Base-by-base conservation (phyloP, 768 basidiomycete species). In the Rhizopogon vulgaris region DNA sequence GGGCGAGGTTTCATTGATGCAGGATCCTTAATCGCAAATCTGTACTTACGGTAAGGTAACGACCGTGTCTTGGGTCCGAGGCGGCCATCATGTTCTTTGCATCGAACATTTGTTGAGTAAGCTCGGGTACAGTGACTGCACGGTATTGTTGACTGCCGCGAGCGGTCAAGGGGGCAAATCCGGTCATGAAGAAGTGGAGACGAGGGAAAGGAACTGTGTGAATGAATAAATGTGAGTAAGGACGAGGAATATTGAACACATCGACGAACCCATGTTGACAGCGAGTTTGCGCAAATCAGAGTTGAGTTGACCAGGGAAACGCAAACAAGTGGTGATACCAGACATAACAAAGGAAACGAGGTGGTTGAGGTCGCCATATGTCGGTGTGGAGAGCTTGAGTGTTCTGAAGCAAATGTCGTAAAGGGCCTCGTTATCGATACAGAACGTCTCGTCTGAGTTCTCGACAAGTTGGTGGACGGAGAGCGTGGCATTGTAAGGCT, bases 1-100 rank as follows among this genome's bases (percentile, higher is more conserved):
- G 39, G 12, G 38, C 12, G 38, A 36, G 4, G 17, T n/a, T 3
- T 15, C 4, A 28, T 37, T 39, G 55, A 15, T 18, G 9, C 18
- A 43, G 10, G 37, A 25, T 24, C 47, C 45, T 46, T 28, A 50
- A 22, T 39, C 2, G 47, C 15, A 27, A 1, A 34, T 15, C 40
- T 11, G 38, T 34, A 62, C 80, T 48, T 61, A 87, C 95, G 38
- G 96, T 99, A 55, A 99, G 86, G 77, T 98, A 99, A 62, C 94
- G 90, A 57, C 96, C 96, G 60, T 96, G 90, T 66, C 94, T 78
- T 38, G 96, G 96, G 76, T 97, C 94, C 22, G 90, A 90, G 22
- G 96, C 96, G 60, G 94, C 93, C 94, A 97, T 95, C 92, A 95
- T 94, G 85, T 97, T 97, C 84, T 96, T 97, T 41, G 94, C 91